These are phyloP conservation scores for Mimosa bimucronata DNA, from an alignment of 306 rosid species.

Conservation along the genomic window DNA sequence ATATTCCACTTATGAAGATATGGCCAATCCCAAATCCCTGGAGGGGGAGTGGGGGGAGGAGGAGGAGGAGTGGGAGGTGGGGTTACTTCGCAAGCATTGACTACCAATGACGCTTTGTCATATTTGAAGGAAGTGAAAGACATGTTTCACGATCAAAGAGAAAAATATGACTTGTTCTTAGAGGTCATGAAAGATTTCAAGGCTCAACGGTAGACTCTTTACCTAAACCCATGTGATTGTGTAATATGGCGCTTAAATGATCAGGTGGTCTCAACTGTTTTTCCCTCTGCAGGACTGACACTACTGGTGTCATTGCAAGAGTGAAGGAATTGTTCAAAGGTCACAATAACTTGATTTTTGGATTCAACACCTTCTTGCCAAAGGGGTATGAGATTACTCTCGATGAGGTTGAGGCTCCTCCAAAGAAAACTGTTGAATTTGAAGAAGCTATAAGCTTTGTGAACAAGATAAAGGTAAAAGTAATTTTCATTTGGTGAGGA, in stretches of 20 bases:
- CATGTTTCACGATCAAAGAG: constrained; percentile 82
- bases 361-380: constrained; percentile 95
- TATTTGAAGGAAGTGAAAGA: constrained; percentile 89
- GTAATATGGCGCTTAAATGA: constrained; percentile 24
- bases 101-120: constrained; percentile 79
- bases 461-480: constrained; percentile 90
- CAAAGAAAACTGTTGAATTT: constrained; percentile 92
- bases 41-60: constrained; percentile 44
- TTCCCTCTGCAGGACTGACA: constrained; percentile 75
- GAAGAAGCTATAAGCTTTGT: constrained; percentile 98
- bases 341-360: constrained; percentile 86
- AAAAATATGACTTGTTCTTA: constrained; percentile 80
- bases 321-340: constrained; percentile 97
- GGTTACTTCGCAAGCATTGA: constrained; percentile 70
- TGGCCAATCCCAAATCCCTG: constrained; percentile 63
- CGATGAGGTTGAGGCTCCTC: constrained; percentile 76
- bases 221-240: constrained; percentile 20
- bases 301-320: constrained; percentile 89
- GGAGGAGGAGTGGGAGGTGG: constrained; percentile 53
- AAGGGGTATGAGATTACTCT: constrained; percentile 95
- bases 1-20: constrained; percentile 50
- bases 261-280: constrained; percentile 20
- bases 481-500: constrained; percentile 19
- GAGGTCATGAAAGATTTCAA: constrained; percentile 98
- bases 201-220: constrained; percentile 76